Base-by-base conservation (phyloP, 768 basidiomycete species). In the Phanerodontia chrysosporium region DNA sequence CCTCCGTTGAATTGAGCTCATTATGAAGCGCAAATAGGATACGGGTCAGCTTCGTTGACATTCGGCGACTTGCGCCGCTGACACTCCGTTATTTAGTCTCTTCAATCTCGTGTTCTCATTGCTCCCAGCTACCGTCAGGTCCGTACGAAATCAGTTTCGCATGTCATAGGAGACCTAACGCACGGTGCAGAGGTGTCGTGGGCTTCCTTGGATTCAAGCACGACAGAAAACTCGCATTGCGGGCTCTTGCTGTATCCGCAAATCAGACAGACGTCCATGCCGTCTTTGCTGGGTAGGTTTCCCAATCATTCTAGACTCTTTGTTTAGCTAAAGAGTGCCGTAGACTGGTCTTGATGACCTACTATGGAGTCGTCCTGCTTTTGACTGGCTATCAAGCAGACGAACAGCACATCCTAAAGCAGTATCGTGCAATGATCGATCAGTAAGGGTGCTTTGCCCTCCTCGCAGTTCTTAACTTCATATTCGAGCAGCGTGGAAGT, bases 101-200 rank as follows among this genome's bases (percentile, higher is more conserved):
- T 92, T 92, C 73, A 92, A 92, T 67, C 79, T 92, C 49, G 85
- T 91, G 10, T 84, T 92, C 59, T 90, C 88, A 3, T 70, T 92
- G 18, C 72, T 92, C 14, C 91, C 90, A 18, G 83, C 84, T 61
- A 84, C 81, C 65, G 74, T 86, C 56, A 84, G 87, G 87, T 89
- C 62, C 55, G 82, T 68, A 10, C 28, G 13, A 12, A 18, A 5
- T 6, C 16, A 18, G 4, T 18, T 42, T 42, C 6, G 9, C 18
- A 8, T 42, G 39, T 4, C 39, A 18, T 18, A 7, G 4, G 6
- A 18, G 39, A 42, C 18, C 6, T 30, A 18, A 14, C 49, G 14
- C 14, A 29, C 4, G 4, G 14, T 54, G 29, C 60, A 89, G 90
- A 72, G 73, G 79, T 21, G 75, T 92, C 1, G 88, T 90, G 1